phyloP scores from a whole-genome alignment of 2,329 filamentous ascomycete species.

The Arthrobotrys sinensis region DNA sequence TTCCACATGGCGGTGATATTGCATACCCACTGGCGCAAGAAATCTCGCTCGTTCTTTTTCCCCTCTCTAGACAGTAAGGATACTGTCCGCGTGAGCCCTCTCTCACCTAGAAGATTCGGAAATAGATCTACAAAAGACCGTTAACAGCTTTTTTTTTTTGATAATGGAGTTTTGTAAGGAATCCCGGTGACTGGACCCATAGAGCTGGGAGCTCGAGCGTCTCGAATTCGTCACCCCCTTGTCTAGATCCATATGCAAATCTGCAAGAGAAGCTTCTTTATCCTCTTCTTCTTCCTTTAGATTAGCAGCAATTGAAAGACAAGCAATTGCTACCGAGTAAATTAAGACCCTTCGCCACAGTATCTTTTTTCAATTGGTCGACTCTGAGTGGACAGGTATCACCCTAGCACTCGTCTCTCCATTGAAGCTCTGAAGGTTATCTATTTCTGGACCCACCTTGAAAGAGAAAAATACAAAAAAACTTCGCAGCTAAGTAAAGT shows the following conservation, averaged over 20 bases:
- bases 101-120: slow-evolving; percentile 31
- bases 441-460: slow-evolving; percentile 24
- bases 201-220: slow-evolving; percentile 22
- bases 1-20: slow-evolving; percentile 5
- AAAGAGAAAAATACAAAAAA: background rate
- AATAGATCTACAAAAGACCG: slow-evolving; percentile 46
- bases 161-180: slow-evolving; percentile 23
- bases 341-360: slow-evolving; percentile 26
- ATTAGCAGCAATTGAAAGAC: background rate
- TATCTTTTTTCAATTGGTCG: slow-evolving; percentile 27
- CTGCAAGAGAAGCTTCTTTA: slow-evolving; percentile 28
- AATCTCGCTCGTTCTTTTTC: background rate
- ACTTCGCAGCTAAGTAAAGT: background rate
- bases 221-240: slow-evolving; percentile 14
- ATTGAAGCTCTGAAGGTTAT: slow-evolving; percentile 17
- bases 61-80: background rate
- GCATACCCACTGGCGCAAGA: background rate
- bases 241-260: slow-evolving; percentile 17
- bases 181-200: slow-evolving; percentile 3
- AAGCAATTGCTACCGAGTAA: slow-evolving; percentile 41
- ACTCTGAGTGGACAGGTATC: slow-evolving; percentile 28
- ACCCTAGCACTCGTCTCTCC: slow-evolving; percentile 36
- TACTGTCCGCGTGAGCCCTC: slow-evolving; percentile 37
- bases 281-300: background rate
- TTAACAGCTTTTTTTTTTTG: slow-evolving; percentile 30